A percentile compares a stretch with the other conserved stretches of the same genome.
phyloP scores from a whole-genome alignment of 768 basidiomycete genomes.

The Boletus edulis region DNA sequence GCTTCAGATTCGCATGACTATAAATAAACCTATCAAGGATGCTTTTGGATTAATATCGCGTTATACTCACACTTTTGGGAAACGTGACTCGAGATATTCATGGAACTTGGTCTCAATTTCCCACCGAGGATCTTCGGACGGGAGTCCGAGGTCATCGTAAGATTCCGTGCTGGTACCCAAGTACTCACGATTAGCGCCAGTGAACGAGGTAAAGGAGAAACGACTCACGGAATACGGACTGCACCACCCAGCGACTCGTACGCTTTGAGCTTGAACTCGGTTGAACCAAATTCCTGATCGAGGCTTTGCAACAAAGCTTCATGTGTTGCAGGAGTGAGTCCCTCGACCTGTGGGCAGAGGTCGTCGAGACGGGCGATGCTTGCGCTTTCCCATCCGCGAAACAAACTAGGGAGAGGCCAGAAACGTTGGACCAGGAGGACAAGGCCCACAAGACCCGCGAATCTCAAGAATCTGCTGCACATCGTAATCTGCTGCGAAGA shows the following conservation, averaged over 20 bases:
- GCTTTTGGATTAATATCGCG: not conserved
- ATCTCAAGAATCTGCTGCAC: not conserved
- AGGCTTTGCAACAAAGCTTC: conserved; percentile 20
- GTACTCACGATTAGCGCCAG: not conserved
- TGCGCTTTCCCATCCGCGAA: not conserved
- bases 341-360: conserved; percentile 29
- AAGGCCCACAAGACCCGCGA: conserved; percentile 10
- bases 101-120: conserved; percentile 26
- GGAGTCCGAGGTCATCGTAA: conserved; percentile 46
- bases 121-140: conserved; percentile 48
- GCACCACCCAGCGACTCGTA: conserved; percentile 36
- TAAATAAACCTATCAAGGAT: not conserved
- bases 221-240: conserved; percentile 32
- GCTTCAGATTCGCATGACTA: conserved; percentile 46
- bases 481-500: not conserved
- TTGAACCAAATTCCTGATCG: conserved; percentile 21
- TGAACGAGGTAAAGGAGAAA: not conserved
- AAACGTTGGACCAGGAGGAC: conserved; percentile 1
- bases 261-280: conserved; percentile 28
- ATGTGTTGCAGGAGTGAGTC: conserved; percentile 14
- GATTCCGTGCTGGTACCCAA: conserved; percentile 46
- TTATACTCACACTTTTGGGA: conserved; percentile 53
- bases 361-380: not conserved
- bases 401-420: conserved; percentile 1
- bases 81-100: conserved; percentile 39